Conservation (phyloP, 2,329 filamentous ascomycete species). For the Curvularia eragrostidis region DNA sequence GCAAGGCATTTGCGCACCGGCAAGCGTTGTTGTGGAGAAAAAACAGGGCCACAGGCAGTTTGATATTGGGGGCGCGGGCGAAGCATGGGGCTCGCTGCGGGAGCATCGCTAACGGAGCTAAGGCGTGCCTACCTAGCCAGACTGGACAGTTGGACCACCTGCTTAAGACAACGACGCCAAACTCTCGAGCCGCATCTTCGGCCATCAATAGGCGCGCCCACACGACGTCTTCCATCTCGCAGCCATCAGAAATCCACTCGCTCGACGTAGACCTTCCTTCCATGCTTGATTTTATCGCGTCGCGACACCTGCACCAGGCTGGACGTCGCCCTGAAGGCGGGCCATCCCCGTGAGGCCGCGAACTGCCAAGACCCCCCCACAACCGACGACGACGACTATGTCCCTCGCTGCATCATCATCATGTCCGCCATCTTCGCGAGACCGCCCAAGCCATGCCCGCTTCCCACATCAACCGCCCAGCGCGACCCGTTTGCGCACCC, state of each 20-base stretch:
- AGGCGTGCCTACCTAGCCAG: conserved; percentile 18
- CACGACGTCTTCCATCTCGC: conserved; percentile 44
- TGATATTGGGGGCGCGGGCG: conserved; percentile 17
- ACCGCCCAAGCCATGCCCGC: conserved; percentile 53
- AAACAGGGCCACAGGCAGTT: neutral
- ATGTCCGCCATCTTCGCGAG: conserved; percentile 50
- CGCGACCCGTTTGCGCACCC: conserved; percentile 50
- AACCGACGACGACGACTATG: conserved; percentile 45
- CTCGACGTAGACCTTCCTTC: conserved; percentile 42
- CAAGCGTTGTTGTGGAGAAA: neutral
- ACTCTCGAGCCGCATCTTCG: conserved; percentile 35
- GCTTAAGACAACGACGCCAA: conserved; percentile 18
- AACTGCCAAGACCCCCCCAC: conserved; percentile 44
- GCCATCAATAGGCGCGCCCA: conserved; percentile 45
- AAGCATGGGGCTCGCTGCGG: conserved; percentile 15
- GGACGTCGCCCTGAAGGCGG: conserved; percentile 50
- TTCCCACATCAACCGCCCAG: conserved; percentile 45
- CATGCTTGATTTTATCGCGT: conserved; percentile 49
- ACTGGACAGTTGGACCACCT: conserved; percentile 19
- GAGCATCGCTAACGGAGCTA: conserved; percentile 15
- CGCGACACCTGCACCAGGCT: conserved; percentile 52
- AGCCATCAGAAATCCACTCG: conserved; percentile 38
- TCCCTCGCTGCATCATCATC: conserved; percentile 45
- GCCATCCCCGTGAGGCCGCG: conserved; percentile 47
- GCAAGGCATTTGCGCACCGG: neutral